These are phyloP conservation scores for Huntiella bhutanensis DNA, from an alignment of 2,329 filamentous ascomycete genomes.

Conservation along the genomic window DNA sequence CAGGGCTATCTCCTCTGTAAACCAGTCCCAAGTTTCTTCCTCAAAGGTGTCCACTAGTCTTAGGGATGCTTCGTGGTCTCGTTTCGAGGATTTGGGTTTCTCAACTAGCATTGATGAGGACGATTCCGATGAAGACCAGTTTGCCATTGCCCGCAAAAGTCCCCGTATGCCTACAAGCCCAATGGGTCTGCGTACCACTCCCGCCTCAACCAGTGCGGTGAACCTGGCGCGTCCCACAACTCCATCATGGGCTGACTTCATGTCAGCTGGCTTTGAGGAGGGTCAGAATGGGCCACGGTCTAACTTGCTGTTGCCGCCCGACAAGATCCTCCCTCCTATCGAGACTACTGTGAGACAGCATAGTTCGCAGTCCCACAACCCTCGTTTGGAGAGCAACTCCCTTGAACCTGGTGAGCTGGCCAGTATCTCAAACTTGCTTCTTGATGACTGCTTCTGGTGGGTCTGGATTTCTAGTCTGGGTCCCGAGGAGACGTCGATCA, in stretches of 20 bases:
- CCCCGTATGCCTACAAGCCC: slow-evolving; percentile 13
- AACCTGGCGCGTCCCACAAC: slow-evolving; percentile 70
- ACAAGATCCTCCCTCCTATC: slow-evolving; percentile 79
- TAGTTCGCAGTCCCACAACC: slow-evolving; percentile 71
- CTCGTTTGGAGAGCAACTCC: slow-evolving; percentile 49
- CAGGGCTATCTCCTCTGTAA: slow-evolving; percentile 69
- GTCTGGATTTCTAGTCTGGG: slow-evolving; percentile 97
- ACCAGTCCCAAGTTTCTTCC: slow-evolving; percentile 61
- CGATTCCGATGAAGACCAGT: slow-evolving; percentile 40
- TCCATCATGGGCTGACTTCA: slow-evolving; percentile 94
- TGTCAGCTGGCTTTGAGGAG: slow-evolving; percentile 83
- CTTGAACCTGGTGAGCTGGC: slow-evolving; percentile 87
- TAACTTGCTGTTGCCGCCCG: slow-evolving; percentile 67
- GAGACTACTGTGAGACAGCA: slow-evolving; percentile 51
- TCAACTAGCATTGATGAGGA: slow-evolving; percentile 54
- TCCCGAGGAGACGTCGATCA: slow-evolving; percentile 63
- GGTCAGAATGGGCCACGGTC: slow-evolving; percentile 32
- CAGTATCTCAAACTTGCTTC: slow-evolving; percentile 66
- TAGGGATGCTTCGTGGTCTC: slow-evolving; percentile 82
- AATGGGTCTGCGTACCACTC: slow-evolving; percentile 39
- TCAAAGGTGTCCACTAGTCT: slow-evolving; percentile 53
- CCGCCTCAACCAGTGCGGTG: slow-evolving; percentile 41
- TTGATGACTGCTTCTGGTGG: slow-evolving; percentile 98
- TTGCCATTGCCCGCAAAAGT: slow-evolving; percentile 18
- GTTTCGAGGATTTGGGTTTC: slow-evolving; percentile 91